phyloP scores from a whole-genome alignment of 345 rosid genomes.

The Lumnitzera littorea region DNA sequence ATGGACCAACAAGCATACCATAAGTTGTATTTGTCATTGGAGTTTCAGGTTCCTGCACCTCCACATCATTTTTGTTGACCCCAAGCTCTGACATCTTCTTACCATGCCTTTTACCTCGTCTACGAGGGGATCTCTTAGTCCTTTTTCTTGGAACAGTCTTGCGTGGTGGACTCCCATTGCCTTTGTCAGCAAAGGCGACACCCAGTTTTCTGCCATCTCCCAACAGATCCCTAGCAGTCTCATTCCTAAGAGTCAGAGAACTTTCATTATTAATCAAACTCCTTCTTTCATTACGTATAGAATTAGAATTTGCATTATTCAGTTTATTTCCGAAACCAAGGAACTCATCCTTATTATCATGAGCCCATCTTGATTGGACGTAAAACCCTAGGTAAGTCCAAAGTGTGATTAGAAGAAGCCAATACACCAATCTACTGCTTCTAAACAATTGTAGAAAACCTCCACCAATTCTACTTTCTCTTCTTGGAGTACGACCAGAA shows the following conservation, averaged over 20 bases:
- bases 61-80: constrained; percentile 29
- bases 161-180: constrained; percentile 21
- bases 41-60: constrained; percentile 52
- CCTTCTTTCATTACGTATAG: constrained; percentile 26
- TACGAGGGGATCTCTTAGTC: constrained; percentile 41
- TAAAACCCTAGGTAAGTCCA: constrained; percentile 96
- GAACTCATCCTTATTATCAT: constrained; percentile 63
- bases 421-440: constrained; percentile 64
- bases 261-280: constrained; percentile 50
- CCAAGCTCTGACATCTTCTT: constrained; percentile 32
- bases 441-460: constrained; percentile 68
- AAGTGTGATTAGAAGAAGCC: constrained; percentile 92
- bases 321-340: constrained; percentile 57
- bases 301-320: constrained; percentile 20
- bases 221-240: constrained; percentile 24
- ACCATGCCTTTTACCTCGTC: constrained; percentile 31
- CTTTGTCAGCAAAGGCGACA: constrained; percentile 50
- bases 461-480: constrained; percentile 58
- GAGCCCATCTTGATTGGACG: constrained; percentile 97
- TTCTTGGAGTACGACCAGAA: constrained; percentile 75
- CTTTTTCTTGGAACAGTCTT: constrained; percentile 34
- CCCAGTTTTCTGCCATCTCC: constrained; percentile 34
- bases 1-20: constrained; percentile 81
- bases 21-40: constrained; percentile 59
- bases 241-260: constrained; percentile 31